phyloP scores from a whole-genome alignment of 2,329 filamentous ascomycete genomes.

The Aureobasidium sp. region DNA sequence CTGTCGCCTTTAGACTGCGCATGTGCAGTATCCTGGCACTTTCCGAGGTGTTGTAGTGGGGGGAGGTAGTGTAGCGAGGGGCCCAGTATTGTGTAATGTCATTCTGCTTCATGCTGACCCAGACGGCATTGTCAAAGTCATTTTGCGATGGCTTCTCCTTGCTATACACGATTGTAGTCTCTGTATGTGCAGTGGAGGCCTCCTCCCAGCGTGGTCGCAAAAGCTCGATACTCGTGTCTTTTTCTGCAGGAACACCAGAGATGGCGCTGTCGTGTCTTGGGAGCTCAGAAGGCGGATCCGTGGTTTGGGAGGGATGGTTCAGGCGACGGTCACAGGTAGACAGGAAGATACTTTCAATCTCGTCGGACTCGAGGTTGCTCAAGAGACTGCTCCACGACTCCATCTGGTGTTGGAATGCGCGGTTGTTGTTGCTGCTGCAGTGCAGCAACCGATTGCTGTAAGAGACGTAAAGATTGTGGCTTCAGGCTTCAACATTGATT shows the following conservation, averaged over 20 bases:
- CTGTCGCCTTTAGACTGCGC: slow-evolving; percentile 19
- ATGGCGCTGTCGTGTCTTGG: not conserved
- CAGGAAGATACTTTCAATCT: slow-evolving; percentile 33
- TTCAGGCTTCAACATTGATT: not conserved
- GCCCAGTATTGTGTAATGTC: slow-evolving; percentile 80
- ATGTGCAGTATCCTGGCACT: slow-evolving; percentile 64
- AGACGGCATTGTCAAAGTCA: slow-evolving; percentile 63
- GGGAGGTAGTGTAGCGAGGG: slow-evolving; percentile 89
- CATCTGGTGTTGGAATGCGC: slow-evolving; percentile 35
- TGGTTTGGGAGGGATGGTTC: slow-evolving; percentile 49
- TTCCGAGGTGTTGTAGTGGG: slow-evolving; percentile 79
- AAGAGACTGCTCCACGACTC: slow-evolving; percentile 29
- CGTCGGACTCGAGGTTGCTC: slow-evolving; percentile 20
- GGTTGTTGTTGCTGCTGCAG: slow-evolving; percentile 22
- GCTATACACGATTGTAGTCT: not conserved
- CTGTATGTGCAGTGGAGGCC: not conserved
- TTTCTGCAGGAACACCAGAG: not conserved
- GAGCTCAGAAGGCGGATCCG: slow-evolving; percentile 16
- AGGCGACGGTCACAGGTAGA: slow-evolving; percentile 40
- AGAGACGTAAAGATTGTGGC: slow-evolving; percentile 22
- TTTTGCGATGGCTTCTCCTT: slow-evolving; percentile 22
- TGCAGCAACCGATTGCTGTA: slow-evolving; percentile 54
- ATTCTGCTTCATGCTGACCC: slow-evolving; percentile 67
- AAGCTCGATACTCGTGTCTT: not conserved
- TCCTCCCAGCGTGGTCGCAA: not conserved